Conservation (phyloP, 495 filamentous ascomycete species). For the Annulohypoxylon nitens region DNA sequence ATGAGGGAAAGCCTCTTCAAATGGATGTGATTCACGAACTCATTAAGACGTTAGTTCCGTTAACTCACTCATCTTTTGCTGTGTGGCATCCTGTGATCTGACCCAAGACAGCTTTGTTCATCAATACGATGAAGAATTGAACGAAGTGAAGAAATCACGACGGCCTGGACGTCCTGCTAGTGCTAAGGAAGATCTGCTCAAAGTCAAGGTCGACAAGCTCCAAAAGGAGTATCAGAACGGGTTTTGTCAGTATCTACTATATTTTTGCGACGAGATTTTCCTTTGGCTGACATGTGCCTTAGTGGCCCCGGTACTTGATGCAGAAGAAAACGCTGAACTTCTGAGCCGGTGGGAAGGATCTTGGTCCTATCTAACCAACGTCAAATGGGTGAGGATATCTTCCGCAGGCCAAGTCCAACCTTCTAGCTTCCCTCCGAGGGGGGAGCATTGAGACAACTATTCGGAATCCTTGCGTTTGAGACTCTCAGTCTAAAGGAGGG, state of each 20-base stretch:
- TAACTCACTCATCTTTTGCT: background rate
- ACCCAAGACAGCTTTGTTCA: conserved; percentile 72
- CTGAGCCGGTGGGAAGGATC: conserved; percentile 65
- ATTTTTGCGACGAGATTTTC: background rate
- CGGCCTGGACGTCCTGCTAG: conserved; percentile 85
- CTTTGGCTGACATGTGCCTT: conserved; percentile 37
- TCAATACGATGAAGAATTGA: conserved; percentile 81
- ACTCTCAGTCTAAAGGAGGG: conserved; percentile 12
- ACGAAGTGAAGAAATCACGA: conserved; percentile 77
- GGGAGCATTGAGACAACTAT: conserved; percentile 57
- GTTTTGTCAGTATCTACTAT: conserved; percentile 69
- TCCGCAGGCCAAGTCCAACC: conserved; percentile 66
- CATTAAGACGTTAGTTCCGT: conserved; percentile 68
- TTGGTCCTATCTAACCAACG: conserved; percentile 66
- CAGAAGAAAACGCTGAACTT: conserved; percentile 58
- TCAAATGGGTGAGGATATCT: conserved; percentile 71
- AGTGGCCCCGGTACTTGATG: conserved; percentile 67
- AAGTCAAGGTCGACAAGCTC: conserved; percentile 76
- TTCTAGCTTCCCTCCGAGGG: conserved; percentile 78
- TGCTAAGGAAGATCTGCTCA: conserved; percentile 80
- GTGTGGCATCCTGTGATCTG: background rate
- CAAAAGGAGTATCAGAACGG: conserved; percentile 86
- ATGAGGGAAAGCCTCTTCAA: conserved; percentile 66
- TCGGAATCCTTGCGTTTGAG: conserved; percentile 24
- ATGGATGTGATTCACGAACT: conserved; percentile 70